Conservation (phyloP, 2,329 filamentous ascomycete genomes). For the Fusarium devonianum region DNA sequence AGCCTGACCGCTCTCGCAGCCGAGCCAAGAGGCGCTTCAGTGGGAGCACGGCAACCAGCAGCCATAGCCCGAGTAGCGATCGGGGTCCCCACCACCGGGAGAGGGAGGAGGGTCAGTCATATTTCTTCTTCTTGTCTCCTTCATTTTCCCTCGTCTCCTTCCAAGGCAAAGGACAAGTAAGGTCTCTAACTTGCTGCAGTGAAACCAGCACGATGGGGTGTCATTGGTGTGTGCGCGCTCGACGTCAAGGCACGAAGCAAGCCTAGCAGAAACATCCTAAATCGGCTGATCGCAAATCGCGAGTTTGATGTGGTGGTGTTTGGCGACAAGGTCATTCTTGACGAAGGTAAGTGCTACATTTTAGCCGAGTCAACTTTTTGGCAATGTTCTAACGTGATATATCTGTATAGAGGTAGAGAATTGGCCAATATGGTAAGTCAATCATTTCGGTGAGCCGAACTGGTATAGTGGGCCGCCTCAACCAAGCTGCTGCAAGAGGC, state of each 20-base stretch:
- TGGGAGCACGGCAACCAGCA: conserved; percentile 81
- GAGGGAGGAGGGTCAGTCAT: conserved; percentile 60
- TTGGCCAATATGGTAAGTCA: conserved; percentile 82
- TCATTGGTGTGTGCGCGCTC: conserved; percentile 92
- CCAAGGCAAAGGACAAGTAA: not conserved
- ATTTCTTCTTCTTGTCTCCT: not conserved
- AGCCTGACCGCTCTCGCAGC: conserved; percentile 69
- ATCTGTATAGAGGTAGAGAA: conserved; percentile 76
- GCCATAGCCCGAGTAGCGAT: conserved; percentile 80
- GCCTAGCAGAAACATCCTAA: conserved; percentile 94
- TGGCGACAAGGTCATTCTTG: conserved; percentile 97
- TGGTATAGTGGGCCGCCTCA: conserved; percentile 43
- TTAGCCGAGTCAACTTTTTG: conserved; percentile 2
- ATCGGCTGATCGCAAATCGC: conserved; percentile 84
- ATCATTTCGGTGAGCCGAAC: conserved; percentile 46
- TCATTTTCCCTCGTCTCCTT: not conserved
- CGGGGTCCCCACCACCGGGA: conserved; percentile 62
- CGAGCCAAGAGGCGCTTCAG: conserved; percentile 78
- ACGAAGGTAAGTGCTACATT: conserved; percentile 69
- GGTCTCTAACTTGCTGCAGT: conserved; percentile 46
- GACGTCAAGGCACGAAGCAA: conserved; percentile 97
- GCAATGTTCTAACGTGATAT: conserved; percentile 17
- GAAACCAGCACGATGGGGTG: conserved; percentile 67
- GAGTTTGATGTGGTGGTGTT: conserved; percentile 98
- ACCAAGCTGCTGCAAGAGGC: conserved; percentile 34